These are phyloP conservation scores for Chaetomiaceae sp. DNA, from an alignment of 2,329 filamentous ascomycete genomes.

Conservation along the genomic window DNA sequence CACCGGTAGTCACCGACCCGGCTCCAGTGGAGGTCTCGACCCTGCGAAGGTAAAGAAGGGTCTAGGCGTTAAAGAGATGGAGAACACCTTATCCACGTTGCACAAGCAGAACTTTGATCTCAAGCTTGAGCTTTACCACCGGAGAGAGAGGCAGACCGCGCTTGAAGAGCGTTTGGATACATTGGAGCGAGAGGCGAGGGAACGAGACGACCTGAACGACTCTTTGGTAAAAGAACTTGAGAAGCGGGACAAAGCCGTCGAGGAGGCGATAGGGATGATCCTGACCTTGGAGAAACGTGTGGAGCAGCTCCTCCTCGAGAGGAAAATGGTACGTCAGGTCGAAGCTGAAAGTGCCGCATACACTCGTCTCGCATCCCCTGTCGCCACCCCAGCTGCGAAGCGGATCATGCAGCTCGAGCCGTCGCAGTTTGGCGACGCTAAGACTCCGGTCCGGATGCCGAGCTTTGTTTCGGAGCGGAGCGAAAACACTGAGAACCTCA, in stretches of 20 bases:
- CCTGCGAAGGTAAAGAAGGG: constrained; percentile 48
- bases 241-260: constrained; percentile 64
- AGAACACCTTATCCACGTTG: constrained; percentile 63
- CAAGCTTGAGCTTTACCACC: constrained; percentile 68
- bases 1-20: constrained; percentile 37
- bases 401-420: constrained; percentile 21
- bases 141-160: constrained; percentile 57
- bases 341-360: constrained; percentile 40
- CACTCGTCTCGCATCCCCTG: constrained; percentile 31
- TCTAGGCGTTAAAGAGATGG: constrained; percentile 64
- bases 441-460: constrained; percentile 53
- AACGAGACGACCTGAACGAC: constrained; percentile 49
- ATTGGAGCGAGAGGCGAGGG: constrained; percentile 50
- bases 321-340: constrained; percentile 49
- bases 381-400: constrained; percentile 22
- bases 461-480: constrained; percentile 60
- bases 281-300: constrained; percentile 58
- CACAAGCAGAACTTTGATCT: constrained; percentile 76
- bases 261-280: constrained; percentile 68
- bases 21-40: constrained; percentile 42
- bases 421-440: constrained; percentile 31
- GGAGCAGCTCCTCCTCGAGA: constrained; percentile 50
- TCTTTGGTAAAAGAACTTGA: constrained; percentile 60
- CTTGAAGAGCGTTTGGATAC: constrained; percentile 51
- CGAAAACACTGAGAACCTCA: constrained; percentile 56